Evolutionary conservation across 2,329 filamentous ascomycete genomes (phyloP), one percentile per base, ranked within the genome.

Genomic region (Aciculosporium take): DNA sequence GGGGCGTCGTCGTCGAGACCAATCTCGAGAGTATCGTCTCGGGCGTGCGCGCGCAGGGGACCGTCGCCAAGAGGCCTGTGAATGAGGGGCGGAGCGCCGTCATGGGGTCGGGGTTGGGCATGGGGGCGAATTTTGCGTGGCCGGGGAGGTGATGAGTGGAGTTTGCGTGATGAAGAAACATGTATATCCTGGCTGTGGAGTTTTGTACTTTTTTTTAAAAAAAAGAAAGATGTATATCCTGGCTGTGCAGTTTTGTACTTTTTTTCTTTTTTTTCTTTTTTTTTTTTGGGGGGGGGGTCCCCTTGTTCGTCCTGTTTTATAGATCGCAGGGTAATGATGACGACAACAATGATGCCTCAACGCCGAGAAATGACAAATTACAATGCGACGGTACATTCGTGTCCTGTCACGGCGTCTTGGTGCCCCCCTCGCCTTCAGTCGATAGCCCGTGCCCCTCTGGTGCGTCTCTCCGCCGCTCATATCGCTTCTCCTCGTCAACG

Each of bases 1-100:
- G 89, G 12, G 89, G 89, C 1, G 86, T 95, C 12, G 89, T 96
- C 13, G 79, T 96, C 20, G 89, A 96, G 66, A 95, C 89, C 25
- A 85, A 81, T 53, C 64, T 94, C 46, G 87, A 94, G 44, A 80
- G 80, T 59, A 91, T 96, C 41, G 84, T 95, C 4, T 74, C 84
- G 27, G 88, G 85, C 1, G 89, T 96, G 5, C 79, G 69, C 43
- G 73, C 76, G 7, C 83, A 88, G 55, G 84, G 84, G 15, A 76
- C 76, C 27, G 81, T 89, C 9, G 80, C 82, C 7, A 88, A 87
- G 65, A 66, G 84, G 49, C 83, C 83, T 1, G 80, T 86, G 25
- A 87, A 87, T 55, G 81, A 86, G 59, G 69, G 74, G 13, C 59
- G 71, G 39, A 51, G 60, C 8, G 53, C 65, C 1, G 65, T 64